These are phyloP conservation scores for Curvularia sp. DNA, from an alignment of 2,329 filamentous ascomycete genomes.

Conservation along the genomic window DNA sequence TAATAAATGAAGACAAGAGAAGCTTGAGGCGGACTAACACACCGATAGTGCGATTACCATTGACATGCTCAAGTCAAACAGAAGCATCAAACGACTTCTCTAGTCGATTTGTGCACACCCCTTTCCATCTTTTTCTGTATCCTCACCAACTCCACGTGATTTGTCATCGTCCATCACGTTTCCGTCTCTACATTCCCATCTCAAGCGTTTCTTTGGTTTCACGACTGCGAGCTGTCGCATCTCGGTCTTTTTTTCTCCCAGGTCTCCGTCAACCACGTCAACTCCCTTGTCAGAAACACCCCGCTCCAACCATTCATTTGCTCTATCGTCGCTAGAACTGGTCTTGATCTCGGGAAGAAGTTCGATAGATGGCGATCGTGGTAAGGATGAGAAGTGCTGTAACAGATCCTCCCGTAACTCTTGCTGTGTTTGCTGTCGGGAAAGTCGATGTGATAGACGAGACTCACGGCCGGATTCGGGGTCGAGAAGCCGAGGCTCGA, in stretches of 20 bases:
- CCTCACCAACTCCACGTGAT: background rate
- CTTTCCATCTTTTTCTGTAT: background rate
- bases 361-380: conserved; percentile 20
- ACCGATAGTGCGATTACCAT: background rate
- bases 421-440: conserved; percentile 12
- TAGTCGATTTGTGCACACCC: background rate
- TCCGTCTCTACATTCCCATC: conserved; percentile 12
- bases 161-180: background rate
- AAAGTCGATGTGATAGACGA: conserved; percentile 14
- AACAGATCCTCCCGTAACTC: conserved; percentile 12
- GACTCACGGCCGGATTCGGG: conserved; percentile 8
- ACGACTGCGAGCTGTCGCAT: conserved; percentile 1
- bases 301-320: conserved; percentile 29
- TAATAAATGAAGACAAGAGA: background rate
- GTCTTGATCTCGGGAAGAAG: conserved; percentile 20
- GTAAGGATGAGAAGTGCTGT: conserved; percentile 15
- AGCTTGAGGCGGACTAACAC: background rate
- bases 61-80: background rate
- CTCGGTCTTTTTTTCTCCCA: conserved; percentile 11
- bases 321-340: conserved; percentile 21
- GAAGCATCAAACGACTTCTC: background rate
- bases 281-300: conserved; percentile 9
- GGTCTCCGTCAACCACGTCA: conserved; percentile 11
- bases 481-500: conserved; percentile 7
- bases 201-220: conserved; percentile 11